Evolutionary conservation across 192 early-diverging fungal genomes (phyloP).

Genomic region (Coemansia sp.): DNA sequence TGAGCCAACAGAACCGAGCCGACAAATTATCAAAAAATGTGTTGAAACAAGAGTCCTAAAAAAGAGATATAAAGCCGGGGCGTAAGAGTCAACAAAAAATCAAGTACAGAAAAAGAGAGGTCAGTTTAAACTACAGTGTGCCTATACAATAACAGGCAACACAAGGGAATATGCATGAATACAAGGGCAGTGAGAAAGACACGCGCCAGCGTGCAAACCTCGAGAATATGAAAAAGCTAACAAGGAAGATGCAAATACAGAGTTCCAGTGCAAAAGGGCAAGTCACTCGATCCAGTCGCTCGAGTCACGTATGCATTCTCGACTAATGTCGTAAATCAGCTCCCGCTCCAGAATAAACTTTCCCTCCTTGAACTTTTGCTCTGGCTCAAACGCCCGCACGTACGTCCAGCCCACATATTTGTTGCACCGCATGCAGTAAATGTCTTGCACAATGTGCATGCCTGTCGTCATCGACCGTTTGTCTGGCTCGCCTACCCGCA

Average conservation of each 20-base stretch:
- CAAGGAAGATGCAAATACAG: neutral
- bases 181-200: constrained; percentile 2
- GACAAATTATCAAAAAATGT: no score
- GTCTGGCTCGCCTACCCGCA: constrained; percentile 37
- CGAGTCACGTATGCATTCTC: constrained; percentile 24
- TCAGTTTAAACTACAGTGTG: constrained; percentile 14
- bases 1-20: neutral
- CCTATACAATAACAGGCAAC: neutral
- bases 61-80: neutral
- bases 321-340: constrained; percentile 35
- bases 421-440: constrained; percentile 46
- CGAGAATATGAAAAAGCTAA: neutral
- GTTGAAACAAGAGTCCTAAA: neutral
- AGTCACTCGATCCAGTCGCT: neutral
- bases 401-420: constrained; percentile 54
- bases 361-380: constrained; percentile 51
- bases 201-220: neutral
- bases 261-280: neutral
- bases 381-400: constrained; percentile 30
- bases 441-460: constrained; percentile 48
- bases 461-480: constrained; percentile 53
- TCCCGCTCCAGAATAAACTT: constrained; percentile 50
- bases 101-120: constrained; percentile 15
- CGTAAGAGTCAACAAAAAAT: constrained; percentile 4
- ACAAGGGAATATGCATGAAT: constrained; percentile 8